These are phyloP conservation scores for Abortiporus biennis DNA, from an alignment of 1,284 basidiomycete species.

Conservation along the genomic window DNA sequence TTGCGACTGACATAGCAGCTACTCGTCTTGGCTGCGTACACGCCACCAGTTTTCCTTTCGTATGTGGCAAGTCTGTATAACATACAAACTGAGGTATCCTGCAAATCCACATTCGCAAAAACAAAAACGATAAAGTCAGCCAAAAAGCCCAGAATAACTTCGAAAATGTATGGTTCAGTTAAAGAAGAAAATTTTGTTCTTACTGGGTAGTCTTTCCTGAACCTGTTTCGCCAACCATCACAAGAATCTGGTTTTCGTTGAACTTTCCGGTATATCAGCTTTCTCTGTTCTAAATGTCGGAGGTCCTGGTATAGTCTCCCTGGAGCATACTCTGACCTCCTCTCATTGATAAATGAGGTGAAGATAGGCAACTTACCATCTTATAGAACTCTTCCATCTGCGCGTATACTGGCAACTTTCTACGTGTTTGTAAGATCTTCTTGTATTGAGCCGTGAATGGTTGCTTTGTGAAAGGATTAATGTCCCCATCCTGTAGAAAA, in stretches of 20 bases:
- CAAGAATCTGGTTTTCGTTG: slow-evolving; percentile 82
- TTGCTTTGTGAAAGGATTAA: slow-evolving; percentile 85
- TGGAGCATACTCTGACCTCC: slow-evolving; percentile 29
- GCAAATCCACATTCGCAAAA: background rate
- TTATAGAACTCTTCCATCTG: slow-evolving; percentile 93
- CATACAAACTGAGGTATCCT: slow-evolving; percentile 93
- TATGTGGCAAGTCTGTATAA: slow-evolving; percentile 88
- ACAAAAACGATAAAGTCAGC: too few relatives aligned
- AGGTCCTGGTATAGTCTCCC: slow-evolving; percentile 14
- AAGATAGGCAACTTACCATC: slow-evolving; percentile 48
- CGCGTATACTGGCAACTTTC: slow-evolving; percentile 86
- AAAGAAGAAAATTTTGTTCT: too few relatives aligned
- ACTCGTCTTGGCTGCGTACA: slow-evolving; percentile 98
- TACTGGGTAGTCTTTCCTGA: slow-evolving; percentile 98
- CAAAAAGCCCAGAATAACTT: too few relatives aligned
- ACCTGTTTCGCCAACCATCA: slow-evolving; percentile 98
- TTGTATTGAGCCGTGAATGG: slow-evolving; percentile 80
- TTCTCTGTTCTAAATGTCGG: slow-evolving; percentile 13
- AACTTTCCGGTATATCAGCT: slow-evolving; percentile 52
- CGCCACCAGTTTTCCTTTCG: slow-evolving; percentile 86
- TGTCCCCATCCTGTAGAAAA: slow-evolving; percentile 73
- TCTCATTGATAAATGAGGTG: slow-evolving; percentile 22
- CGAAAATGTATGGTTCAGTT: too few relatives aligned
- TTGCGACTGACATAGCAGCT: slow-evolving; percentile 97
- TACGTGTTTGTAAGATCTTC: slow-evolving; percentile 82